Evolutionary conservation across 2,329 filamentous ascomycete species (phyloP), one percentile per base, ranked within the genome.

Genomic region (Ascochyta clinopodiicola): DNA sequence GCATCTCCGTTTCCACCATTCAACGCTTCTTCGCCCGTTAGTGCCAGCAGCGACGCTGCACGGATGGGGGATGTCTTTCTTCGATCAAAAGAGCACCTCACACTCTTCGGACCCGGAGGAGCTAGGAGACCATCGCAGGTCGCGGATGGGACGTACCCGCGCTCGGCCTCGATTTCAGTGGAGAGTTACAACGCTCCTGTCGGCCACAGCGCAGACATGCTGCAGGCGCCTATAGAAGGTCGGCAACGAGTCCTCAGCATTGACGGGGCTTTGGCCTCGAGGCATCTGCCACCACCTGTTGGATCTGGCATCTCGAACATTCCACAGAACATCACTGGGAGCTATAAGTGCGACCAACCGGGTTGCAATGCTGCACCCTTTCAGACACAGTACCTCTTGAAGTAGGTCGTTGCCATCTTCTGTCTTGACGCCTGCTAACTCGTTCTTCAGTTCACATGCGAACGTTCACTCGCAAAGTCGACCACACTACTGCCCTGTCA

Each of bases 311-410:
- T 75, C 24, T 64, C 66, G 31, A 67, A 66, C 44, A 56, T 74
- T 15, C 67, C 66, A 8, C 61, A 69, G 5, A 70, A 70, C 56
- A 62, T 66, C 7, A 44, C 66, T 15, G 69, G 69, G 3, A 67
- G 66, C 6, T 76, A 74, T 68, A 77, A 83, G 40, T 93, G 89
- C 71, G 75, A 66, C 78, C 78, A 82, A 69, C 77, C 80, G 7
- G 88, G 87, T 8, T 95, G 91, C 72, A 89, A 74, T 34, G 90
- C 90, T 1, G 76, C 81, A 27, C 87, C 91, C 0, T 95, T 95
- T 63, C 88, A 91, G 66, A 95, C 91, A 0, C 86, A 88, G 60
- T 88, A 88, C 76, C 80, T 94, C 9, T 79, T 94, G 21, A 94
- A 92, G 84, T 87, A 71, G 74, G 82, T 72, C 9, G n/a, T 24